Percentiles rank a stretch among this genome's conserved stretches.
Evolutionary conservation across 192 early-diverging fungal genomes (phyloP).

Genomic region (Pilobolus umbonatus): DNA sequence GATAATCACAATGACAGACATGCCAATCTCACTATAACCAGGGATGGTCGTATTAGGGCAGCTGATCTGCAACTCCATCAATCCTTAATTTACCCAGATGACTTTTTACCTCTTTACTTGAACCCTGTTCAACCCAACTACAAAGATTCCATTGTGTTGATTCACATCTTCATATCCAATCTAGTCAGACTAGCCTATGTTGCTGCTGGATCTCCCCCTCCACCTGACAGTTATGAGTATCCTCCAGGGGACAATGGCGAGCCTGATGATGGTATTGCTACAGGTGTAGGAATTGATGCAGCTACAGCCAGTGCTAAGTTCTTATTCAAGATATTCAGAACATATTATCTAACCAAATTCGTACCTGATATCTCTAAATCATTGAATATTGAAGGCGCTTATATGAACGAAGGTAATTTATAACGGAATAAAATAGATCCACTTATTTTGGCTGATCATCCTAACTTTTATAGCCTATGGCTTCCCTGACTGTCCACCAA

Average conservation of each 20-base stretch:
- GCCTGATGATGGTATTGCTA: slow-evolving; percentile 53
- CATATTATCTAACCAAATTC: slow-evolving; percentile 61
- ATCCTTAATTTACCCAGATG: slow-evolving; percentile 32
- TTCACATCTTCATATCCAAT: slow-evolving; percentile 48
- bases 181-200: slow-evolving; percentile 53
- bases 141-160: slow-evolving; percentile 45
- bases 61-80: slow-evolving; percentile 13
- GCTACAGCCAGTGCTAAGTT: slow-evolving; percentile 53
- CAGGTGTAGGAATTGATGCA: slow-evolving; percentile 54
- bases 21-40: background rate
- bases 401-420: slow-evolving; percentile 9
- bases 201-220: slow-evolving; percentile 54
- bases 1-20: slow-evolving; percentile 9
- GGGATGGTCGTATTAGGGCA: slow-evolving; percentile 23
- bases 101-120: slow-evolving; percentile 50
- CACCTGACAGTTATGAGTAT: slow-evolving; percentile 54
- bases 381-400: slow-evolving; percentile 28
- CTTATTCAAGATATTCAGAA: slow-evolving; percentile 70
- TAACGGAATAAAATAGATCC: background rate
- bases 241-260: slow-evolving; percentile 41
- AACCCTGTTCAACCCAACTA: slow-evolving; percentile 52
- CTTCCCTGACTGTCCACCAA: slow-evolving; percentile 63
- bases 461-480: slow-evolving; percentile 32
- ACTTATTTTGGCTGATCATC: slow-evolving; percentile 4
- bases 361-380: slow-evolving; percentile 60